phyloP scores from a whole-genome alignment of 1,284 basidiomycete genomes.

The Porodaedalea pini region DNA sequence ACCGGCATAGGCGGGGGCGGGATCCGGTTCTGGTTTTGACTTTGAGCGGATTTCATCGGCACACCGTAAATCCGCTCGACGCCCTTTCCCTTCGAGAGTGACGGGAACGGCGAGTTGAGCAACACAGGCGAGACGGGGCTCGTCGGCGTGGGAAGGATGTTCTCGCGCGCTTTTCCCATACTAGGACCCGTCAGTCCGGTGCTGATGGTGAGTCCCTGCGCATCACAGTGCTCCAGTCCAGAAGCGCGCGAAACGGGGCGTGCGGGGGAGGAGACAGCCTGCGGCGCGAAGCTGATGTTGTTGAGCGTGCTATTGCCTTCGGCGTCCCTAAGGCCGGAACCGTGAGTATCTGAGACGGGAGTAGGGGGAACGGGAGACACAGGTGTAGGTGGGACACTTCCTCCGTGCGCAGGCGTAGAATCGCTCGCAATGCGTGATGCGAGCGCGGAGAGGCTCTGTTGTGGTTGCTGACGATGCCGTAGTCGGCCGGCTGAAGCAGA shows the following conservation, averaged over 20 bases:
- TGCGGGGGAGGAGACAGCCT: slow-evolving; percentile 8
- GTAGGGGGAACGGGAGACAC: slow-evolving; percentile 7
- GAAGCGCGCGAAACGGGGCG: neutral
- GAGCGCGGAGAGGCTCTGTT: slow-evolving; percentile 40
- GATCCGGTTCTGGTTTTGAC: slow-evolving; percentile 4
- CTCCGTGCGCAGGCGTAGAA: neutral
- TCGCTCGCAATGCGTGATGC: slow-evolving; percentile 31
- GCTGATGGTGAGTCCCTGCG: neutral
- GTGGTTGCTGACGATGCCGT: slow-evolving; percentile 27
- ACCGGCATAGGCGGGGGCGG: slow-evolving; percentile 19
- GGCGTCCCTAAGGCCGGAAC: neutral
- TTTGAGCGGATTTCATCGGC: neutral
- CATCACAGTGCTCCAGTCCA: neutral
- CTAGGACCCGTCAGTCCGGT: neutral
- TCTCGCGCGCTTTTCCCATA: neutral
- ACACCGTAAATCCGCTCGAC: neutral
- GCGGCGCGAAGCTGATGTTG: slow-evolving; percentile 9
- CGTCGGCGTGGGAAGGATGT: neutral
- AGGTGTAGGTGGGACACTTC: slow-evolving; percentile 9
- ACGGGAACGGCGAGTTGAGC: slow-evolving; percentile 1
- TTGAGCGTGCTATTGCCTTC: neutral
- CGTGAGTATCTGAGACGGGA: neutral
- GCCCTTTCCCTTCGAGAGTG: slow-evolving; percentile 11
- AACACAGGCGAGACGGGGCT: slow-evolving; percentile 3
- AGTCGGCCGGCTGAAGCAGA: slow-evolving; percentile 35